These are phyloP conservation scores for Wickerhamomyces canadensis DNA, from an alignment of 805 yeast species.

Conservation along the genomic window DNA sequence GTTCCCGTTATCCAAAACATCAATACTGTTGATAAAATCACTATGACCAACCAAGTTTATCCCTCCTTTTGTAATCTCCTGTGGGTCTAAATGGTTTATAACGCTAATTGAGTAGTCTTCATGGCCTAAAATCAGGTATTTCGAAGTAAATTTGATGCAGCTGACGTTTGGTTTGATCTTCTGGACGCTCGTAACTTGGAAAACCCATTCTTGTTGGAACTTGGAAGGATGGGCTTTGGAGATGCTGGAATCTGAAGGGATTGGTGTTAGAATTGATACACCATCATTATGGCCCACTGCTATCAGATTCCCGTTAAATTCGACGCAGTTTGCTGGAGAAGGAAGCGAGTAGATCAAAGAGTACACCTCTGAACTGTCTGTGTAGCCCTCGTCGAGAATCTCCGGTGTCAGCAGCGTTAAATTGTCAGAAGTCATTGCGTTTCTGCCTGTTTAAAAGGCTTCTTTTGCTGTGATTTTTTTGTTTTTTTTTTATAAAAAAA, in stretches of 20 bases:
- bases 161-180: conserved; percentile 10
- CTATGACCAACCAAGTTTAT: conserved; percentile 15
- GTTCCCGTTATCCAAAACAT: conserved; percentile 26
- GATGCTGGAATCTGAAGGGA: conserved; percentile 16
- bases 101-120: conserved; percentile 16
- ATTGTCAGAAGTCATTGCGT: background rate
- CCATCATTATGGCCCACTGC: conserved; percentile 20
- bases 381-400: conserved; percentile 14
- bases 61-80: conserved; percentile 6
- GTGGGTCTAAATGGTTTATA: conserved; percentile 18
- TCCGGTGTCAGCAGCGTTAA: conserved; percentile 17
- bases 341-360: conserved; percentile 20
- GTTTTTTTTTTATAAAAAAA: too few species aligned
- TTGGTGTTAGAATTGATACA: conserved; percentile 19
- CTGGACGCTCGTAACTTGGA: conserved; percentile 12
- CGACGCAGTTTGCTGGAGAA: conserved; percentile 11
- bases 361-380: conserved; percentile 17
- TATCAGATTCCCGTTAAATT: conserved; percentile 20
- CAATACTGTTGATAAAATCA: conserved; percentile 25
- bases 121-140: conserved; percentile 15
- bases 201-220: conserved; percentile 23
- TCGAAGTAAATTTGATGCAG: conserved; percentile 15
- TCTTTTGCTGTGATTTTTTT: too few species aligned
- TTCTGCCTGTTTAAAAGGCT: too few species aligned
- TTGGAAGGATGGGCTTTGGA: conserved; percentile 18